Conservation (phyloP, 352 stramenopile species). For the Phytophthora citrophthora region DNA sequence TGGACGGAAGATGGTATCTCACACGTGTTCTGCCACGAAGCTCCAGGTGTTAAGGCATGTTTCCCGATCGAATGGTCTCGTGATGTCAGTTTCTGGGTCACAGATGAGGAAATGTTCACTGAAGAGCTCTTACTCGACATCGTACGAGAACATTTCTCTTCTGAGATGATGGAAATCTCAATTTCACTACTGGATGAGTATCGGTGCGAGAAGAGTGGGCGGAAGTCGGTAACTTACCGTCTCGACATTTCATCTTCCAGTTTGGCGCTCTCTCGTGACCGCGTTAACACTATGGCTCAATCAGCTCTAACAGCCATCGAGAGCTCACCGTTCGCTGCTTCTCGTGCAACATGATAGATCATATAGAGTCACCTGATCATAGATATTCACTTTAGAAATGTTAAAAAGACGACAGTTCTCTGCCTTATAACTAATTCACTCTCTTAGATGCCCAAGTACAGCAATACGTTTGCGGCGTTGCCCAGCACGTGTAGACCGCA, state of each 20-base stretch:
- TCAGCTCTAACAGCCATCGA: constrained; percentile 53
- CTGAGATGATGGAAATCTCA: constrained; percentile 37
- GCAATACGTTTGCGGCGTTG: constrained; percentile 78
- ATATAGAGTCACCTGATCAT: constrained; percentile 6
- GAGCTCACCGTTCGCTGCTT: constrained; percentile 62
- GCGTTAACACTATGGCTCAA: constrained; percentile 53
- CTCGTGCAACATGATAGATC: constrained; percentile 40
- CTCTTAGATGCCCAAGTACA: constrained; percentile 71
- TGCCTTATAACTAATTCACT: constrained; percentile 17
- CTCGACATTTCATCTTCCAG: constrained; percentile 48
- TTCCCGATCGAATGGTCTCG: constrained; percentile 70
- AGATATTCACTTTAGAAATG: constrained; percentile 15
- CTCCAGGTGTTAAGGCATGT: constrained; percentile 41
- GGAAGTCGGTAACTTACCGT: constrained; percentile 69
- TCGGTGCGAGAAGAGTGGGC: constrained; percentile 50
- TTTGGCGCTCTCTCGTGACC: constrained; percentile 52
- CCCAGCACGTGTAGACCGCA: constrained; percentile 78
- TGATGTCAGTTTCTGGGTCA: constrained; percentile 82
- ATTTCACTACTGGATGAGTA: constrained; percentile 68
- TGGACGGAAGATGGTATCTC: constrained; percentile 71
- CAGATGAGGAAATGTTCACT: constrained; percentile 51
- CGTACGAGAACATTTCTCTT: constrained; percentile 53
- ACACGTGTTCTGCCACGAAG: constrained; percentile 73
- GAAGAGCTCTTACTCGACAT: constrained; percentile 54
- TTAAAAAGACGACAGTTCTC: constrained; percentile 2